Evolutionary conservation across 306 rosid species (phyloP), one percentile per base, ranked within the genome.

Genomic region (Trifolium dubium): DNA sequence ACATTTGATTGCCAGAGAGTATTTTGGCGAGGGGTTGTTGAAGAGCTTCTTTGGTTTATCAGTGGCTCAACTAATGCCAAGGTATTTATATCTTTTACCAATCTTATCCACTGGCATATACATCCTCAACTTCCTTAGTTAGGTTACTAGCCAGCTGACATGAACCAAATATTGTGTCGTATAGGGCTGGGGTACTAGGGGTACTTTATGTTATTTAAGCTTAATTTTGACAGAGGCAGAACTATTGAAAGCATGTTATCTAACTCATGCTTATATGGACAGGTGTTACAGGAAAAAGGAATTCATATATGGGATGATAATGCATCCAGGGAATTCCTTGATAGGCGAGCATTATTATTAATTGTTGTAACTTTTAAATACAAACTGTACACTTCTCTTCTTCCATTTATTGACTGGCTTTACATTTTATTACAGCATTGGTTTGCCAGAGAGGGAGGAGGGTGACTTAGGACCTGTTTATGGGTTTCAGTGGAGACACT

Each of bases 401-500:
- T 40, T 77, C 61, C 23, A 44, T 49, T 87, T 72, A 54, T 54
- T 71, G 55, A 69, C 64, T 67, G 66, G 77, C 39, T 67, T 58
- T 75, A 3, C 67, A 44, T 73, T 70, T 62, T 69, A 56, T 64
- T 73, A 14, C 88, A 94, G 99, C 50, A 74, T 94, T 77, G 97
- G 98, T 74, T 88, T 94, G 89, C 83, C 79, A 66, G 96, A 86
- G 58, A 86, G 92, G 84, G 93, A 90, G 81, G 99, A 94, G 76
- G 98, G 98, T 10, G 99, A 94, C 88, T 85, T 94, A 81, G 99
- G 99, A 69, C 97, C 99, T 15, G 89, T 94, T 46, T 94, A 94
- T 81, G 99, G 99, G 39, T 94, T 94, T 71, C 96, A 94, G 74
- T 92, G 99, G 99, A 91, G 99, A 71, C 96, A 92, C 79, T 94